These are phyloP conservation scores for Sphagnum contortum DNA, from an alignment of 225 moss, liverwort and hornwort genomes.

Conservation along the genomic window DNA sequence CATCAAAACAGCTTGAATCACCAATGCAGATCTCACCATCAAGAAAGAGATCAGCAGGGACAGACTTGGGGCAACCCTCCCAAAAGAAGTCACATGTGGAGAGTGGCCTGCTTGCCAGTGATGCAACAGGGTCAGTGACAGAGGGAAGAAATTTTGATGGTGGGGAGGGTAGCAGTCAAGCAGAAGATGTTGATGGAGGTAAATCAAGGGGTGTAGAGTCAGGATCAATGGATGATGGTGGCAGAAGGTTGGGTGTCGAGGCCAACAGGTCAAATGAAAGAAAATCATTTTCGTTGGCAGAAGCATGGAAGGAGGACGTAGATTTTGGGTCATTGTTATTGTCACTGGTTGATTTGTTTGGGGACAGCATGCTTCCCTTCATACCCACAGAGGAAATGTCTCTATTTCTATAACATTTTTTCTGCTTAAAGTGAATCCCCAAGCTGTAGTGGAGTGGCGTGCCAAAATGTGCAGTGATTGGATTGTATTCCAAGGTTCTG, in stretches of 20 bases:
- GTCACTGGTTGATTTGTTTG: slow-evolving; percentile 83
- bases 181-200: slow-evolving; percentile 38
- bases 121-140: slow-evolving; percentile 25
- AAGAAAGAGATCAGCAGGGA: slow-evolving; percentile 41
- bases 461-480: too few species aligned
- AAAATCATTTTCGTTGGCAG: slow-evolving; percentile 63
- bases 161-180: slow-evolving; percentile 28
- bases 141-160: slow-evolving; percentile 33
- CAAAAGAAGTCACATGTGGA: slow-evolving; percentile 52
- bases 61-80: slow-evolving; percentile 26
- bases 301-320: slow-evolving; percentile 93
- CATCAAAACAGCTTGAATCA: slow-evolving; percentile 40
- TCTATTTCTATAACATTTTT: slow-evolving; percentile 39
- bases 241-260: slow-evolving; percentile 31
- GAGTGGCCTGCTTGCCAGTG: slow-evolving; percentile 4
- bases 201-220: slow-evolving; percentile 32
- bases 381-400: slow-evolving; percentile 83
- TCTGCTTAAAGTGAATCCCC: too few species aligned
- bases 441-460: too few species aligned
- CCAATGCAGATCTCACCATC: slow-evolving; percentile 45
- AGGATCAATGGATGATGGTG: slow-evolving; percentile 30
- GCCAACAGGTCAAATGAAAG: slow-evolving; percentile 30
- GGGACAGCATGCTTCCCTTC: slow-evolving; percentile 95
- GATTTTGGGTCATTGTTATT: slow-evolving; percentile 61
- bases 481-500: too few species aligned